These are phyloP conservation scores for Fusarium sp. DNA, from an alignment of 2,329 filamentous ascomycete genomes.

Conservation along the genomic window DNA sequence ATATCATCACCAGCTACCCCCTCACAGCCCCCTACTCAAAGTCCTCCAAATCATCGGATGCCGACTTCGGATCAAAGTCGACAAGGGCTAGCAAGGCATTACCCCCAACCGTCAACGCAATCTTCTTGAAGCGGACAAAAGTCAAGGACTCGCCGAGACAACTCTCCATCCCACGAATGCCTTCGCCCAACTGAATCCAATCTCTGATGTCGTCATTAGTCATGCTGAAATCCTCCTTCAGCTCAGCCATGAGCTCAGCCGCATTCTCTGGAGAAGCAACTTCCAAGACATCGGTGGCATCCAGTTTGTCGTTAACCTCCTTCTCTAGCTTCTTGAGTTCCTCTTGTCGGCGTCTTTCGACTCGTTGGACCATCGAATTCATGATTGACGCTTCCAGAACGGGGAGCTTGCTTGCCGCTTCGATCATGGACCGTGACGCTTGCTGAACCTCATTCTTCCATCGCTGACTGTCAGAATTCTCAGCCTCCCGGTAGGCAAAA, in stretches of 20 bases:
- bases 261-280: background rate
- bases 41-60: background rate
- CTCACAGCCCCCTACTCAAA: background rate
- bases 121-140: background rate
- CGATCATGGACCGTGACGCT: background rate
- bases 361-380: background rate
- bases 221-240: background rate
- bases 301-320: background rate
- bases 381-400: background rate
- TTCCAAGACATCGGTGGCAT: background rate
- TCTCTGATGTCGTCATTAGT: background rate
- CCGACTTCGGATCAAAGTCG: background rate
- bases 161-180: background rate
- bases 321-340: background rate
- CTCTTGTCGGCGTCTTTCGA: background rate
- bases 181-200: background rate
- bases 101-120: background rate
- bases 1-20: background rate
- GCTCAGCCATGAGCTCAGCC: background rate
- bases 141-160: background rate
- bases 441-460: background rate
- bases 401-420: background rate
- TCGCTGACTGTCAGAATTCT: background rate
- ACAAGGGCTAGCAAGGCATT: background rate
- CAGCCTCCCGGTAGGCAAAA: background rate